A percentile compares a stretch with the other conserved stretches of the same genome.
phyloP scores from a whole-genome alignment of 163 green algal species.

The Scenedesmus sp. region DNA sequence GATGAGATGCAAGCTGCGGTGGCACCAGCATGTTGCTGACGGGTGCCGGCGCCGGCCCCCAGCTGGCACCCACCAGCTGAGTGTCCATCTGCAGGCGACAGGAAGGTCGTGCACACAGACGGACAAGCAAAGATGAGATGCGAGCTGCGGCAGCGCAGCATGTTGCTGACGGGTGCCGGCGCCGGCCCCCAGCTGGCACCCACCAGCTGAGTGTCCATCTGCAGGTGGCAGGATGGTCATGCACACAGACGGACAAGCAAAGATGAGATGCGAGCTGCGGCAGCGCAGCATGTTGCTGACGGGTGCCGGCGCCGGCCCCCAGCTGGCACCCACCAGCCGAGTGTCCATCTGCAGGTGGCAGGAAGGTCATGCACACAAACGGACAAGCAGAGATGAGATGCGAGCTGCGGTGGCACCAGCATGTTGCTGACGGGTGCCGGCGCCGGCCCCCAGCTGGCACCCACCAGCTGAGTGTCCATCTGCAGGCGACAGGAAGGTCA shows the following conservation, averaged over 20 bases:
- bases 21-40: constrained; percentile 38
- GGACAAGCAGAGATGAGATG: too few species aligned
- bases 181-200: constrained; percentile 22
- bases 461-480: background rate
- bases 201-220: background rate
- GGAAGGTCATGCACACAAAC: background rate
- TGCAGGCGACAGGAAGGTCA: too few species aligned
- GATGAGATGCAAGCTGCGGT: too few species aligned
- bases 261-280: too few species aligned
- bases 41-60: background rate
- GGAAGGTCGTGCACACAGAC: too few species aligned
- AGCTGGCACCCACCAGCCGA: constrained; percentile 38
- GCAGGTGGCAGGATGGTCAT: background rate
- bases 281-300: constrained; percentile 68
- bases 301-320: constrained; percentile 17
- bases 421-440: constrained; percentile 34
- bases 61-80: constrained; percentile 14
- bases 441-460: constrained; percentile 17
- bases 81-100: constrained; percentile 3
- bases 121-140: too few species aligned
- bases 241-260: too few species aligned
- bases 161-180: background rate
- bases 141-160: too few species aligned
- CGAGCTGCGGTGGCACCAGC: too few species aligned
- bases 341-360: constrained; percentile 36